Base-by-base conservation (phyloP, 768 basidiomycete species). In the Collybiopsis confluens region DNA sequence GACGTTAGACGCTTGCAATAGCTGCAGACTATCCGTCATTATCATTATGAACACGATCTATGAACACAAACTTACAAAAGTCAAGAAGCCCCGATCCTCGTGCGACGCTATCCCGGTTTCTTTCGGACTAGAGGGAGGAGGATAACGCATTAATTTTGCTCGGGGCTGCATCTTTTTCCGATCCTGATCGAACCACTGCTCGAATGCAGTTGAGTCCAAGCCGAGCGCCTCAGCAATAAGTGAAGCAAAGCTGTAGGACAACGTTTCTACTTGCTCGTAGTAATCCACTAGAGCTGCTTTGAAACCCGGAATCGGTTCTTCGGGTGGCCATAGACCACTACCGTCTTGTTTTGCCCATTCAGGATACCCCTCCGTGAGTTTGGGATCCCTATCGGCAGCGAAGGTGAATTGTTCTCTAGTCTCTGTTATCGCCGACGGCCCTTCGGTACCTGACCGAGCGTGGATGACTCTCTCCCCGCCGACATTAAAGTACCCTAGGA, bases 341-440 rank as follows among this genome's bases (percentile, higher is more conserved):
- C 45, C 76, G 30, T 50, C 81, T 71, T 81, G 81, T n/a, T 70
- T 61, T 7, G 70, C 70, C 4, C 82, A 80, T 75, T 80, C 81
- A 30, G 81, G 63, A 40, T 69, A 71, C 49, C 75, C 50, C 57
- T 75, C 76, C n/a, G 78, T 77, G 1, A 40, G 70, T 65, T n/a
- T 82, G 80, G 0, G 70, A 67, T 52, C 58, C 68, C 74, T 75
- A 80, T 52, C 51, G 57, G n/a, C 62, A 7, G 50, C 47, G 26
- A 35, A 52, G 23, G 38, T 73, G 71, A 10, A 69, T 71, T 18
- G 78, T 80, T 20, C 71, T 81, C 56, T 81, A 70, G 55, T 82
- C 80, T 56, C 77, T 78, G 57, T 81, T 79, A 59, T 82, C 81
- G 35, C 30, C 80, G 70, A 56, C 70, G 68, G 58, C 82, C 82